A percentile compares a stretch with the other conserved stretches of the same genome.
Conservation (phyloP, 2,329 filamentous ascomycete species). For the Colletotrichum graminicola region DNA sequence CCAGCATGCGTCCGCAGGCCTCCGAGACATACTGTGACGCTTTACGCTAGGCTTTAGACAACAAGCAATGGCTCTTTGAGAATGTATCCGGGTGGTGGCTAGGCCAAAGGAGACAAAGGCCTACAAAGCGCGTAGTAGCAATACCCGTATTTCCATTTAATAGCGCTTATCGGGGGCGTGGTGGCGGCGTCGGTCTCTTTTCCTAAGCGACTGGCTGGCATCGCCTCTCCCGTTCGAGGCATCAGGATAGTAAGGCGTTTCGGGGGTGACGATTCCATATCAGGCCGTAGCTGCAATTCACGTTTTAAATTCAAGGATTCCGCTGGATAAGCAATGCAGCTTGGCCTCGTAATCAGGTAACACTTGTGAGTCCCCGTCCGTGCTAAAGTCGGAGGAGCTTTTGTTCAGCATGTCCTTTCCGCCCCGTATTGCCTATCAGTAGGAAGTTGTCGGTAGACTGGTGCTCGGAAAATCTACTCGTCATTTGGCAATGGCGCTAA, state of each 20-base stretch:
- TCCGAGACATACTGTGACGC: slow-evolving; percentile 8
- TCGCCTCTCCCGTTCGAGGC: background rate
- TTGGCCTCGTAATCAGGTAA: background rate
- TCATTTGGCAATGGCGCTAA: background rate
- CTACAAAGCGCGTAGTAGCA: background rate
- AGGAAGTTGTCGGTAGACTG: background rate
- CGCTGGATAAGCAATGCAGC: background rate
- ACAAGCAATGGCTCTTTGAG: background rate
- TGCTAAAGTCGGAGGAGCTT: background rate
- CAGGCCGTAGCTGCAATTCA: background rate
- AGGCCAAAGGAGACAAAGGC: slow-evolving; percentile 6
- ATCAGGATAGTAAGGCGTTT: background rate
- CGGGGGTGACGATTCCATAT: background rate
- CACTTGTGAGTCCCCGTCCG: background rate
- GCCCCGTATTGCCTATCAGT: background rate
- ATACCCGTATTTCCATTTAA: background rate
- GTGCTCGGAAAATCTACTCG: background rate
- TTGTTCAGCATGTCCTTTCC: background rate
- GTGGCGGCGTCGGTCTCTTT: background rate
- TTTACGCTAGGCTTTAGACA: background rate
- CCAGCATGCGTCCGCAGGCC: background rate
- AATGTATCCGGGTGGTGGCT: no score
- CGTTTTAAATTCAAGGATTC: background rate
- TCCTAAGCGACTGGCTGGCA: background rate
- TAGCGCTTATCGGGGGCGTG: background rate